A percentile compares a stretch with the other conserved stretches of the same genome.
These are phyloP conservation scores for Curvularia spicifera DNA, from an alignment of 2,329 filamentous ascomycete genomes.

Conservation along the genomic window DNA sequence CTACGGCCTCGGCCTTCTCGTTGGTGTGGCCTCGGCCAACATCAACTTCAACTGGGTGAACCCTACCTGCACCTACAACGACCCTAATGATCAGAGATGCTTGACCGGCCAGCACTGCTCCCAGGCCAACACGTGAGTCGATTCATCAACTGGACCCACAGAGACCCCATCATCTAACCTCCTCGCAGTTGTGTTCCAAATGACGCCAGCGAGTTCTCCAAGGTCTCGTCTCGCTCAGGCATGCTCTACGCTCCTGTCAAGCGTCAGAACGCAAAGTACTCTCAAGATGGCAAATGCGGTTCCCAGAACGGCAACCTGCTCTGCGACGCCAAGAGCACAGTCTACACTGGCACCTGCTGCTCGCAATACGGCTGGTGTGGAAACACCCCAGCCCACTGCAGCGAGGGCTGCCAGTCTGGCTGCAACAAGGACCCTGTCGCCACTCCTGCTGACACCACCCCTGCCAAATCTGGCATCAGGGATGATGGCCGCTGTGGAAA, in stretches of 20 bases:
- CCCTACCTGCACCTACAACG: constrained; percentile 50
- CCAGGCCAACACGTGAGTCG: constrained; percentile 43
- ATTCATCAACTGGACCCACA: neutral
- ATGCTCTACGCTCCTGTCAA: constrained; percentile 34
- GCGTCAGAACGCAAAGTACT: constrained; percentile 44
- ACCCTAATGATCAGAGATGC: constrained; percentile 37
- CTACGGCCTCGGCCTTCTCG: constrained; percentile 42
- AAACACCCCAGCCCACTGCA: constrained; percentile 50
- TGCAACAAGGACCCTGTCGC: constrained; percentile 36
- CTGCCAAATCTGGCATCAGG: constrained; percentile 24
- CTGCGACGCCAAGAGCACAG: constrained; percentile 54
- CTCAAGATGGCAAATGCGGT: constrained; percentile 51
- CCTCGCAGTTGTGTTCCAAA: constrained; percentile 30
- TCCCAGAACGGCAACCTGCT: constrained; percentile 49
- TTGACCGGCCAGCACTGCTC: constrained; percentile 50
- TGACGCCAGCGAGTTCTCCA: constrained; percentile 35
- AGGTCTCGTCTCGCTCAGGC: constrained; percentile 27
- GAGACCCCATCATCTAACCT: constrained; percentile 1
- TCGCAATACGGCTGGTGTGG: constrained; percentile 55
- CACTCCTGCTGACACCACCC: constrained; percentile 11
- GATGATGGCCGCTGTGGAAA: constrained; percentile 52
- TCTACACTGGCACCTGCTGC: constrained; percentile 56
- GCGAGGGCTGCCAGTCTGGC: constrained; percentile 50
- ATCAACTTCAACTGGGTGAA: constrained; percentile 58
- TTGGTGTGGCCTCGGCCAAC: constrained; percentile 52